Evolutionary conservation across 2,329 filamentous ascomycete genomes (phyloP), one percentile per base, ranked within the genome.

Genomic region (Aspergillus sp.): DNA sequence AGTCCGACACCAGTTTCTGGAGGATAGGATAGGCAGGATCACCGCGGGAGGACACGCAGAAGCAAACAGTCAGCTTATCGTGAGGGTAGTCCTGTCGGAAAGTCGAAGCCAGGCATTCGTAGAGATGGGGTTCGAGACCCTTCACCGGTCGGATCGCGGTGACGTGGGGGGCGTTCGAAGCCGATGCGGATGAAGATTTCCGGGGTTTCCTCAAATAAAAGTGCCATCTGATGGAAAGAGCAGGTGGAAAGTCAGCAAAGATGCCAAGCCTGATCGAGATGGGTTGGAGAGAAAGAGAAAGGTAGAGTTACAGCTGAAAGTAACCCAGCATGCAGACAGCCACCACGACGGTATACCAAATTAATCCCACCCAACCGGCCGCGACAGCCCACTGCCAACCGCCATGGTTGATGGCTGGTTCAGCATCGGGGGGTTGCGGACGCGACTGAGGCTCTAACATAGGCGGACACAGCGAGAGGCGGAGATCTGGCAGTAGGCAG

Each of bases 81-180:
- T 73, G 77, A 1, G 94, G 91, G 72, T 98, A 98, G 57, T 86
- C 83, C 75, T 96, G 93, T 50, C 81, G 86, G 73, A 97, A 93
- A 2, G 90, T 91, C 5, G 93, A 90, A 30, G 90, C 90, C 42
- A 99, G 88, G 71, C 95, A 98, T 71, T 96, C 91, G 82, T 96
- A 96, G 23, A 98, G 86, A 65, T 88, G 86, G 3, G 92, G 90
- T 74, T 98, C 95, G 58, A 96, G 83, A 62, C 93, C 95, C 78
- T 97, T 98, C 65, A 96, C 89, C 0, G 95, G 96, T 2, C 95
- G 90, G 67, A 99, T 92, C 62, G 96, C 84, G 32, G 95, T 98
- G 69, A 99, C 84, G 78, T 91, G 88, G 15, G 93, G 94, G 3
- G 92, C 81, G 41, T 87, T 78, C 11, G 71, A 57, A 19, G 59